Evolutionary conservation across 495 filamentous ascomycete genomes (phyloP), one percentile per base, ranked within the genome.

Genomic region (Bacidia rubella): DNA sequence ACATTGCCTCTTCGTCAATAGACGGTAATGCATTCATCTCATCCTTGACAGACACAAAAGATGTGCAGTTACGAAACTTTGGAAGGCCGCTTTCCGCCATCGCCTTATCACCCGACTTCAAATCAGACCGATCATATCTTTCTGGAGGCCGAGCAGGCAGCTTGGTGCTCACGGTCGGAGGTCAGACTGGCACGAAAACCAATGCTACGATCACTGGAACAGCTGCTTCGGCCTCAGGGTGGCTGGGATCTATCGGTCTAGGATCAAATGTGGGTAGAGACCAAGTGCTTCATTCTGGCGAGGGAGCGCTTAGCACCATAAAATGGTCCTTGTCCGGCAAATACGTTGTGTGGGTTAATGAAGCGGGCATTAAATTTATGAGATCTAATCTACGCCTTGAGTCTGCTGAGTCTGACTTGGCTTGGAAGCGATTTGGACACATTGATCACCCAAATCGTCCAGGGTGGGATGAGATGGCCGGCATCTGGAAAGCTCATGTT

Each of bases 291-390:
- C 93, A 97, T 65, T 88, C 84, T 25, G 92, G 92, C 2, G 93
- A 98, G 67, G 92, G 92, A 5, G 77, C 79, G 7, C 93, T 98
- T 54, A 86, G 79, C 57, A 85, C 84, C 4, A 88, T 98, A 54
- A 85, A 89, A 63, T 98, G 89, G 87, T 95, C 88, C 0, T 62
- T 87, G 51, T 87, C 88, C 1, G 90, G 92, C 0, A 86, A 83
- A 69, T 96, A 85, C 63, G 85, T 97, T 2, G 84, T 78, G 0
- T 98, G 92, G 92, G 74, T 92, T 21, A 97, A 95, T 59, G 92
- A 98, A 65, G 82, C 90, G 59, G 92, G 92, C 1, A 89, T 95
- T 61, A 95, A 95, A 65, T 88, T 98, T 46, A 97, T 98, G 92
- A 77, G 92, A 42, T 86, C 86, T 2, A 89, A 89, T 61, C 65